phyloP scores from a whole-genome alignment of 805 yeast species.

The Metschnikowia cerradonensis region DNA sequence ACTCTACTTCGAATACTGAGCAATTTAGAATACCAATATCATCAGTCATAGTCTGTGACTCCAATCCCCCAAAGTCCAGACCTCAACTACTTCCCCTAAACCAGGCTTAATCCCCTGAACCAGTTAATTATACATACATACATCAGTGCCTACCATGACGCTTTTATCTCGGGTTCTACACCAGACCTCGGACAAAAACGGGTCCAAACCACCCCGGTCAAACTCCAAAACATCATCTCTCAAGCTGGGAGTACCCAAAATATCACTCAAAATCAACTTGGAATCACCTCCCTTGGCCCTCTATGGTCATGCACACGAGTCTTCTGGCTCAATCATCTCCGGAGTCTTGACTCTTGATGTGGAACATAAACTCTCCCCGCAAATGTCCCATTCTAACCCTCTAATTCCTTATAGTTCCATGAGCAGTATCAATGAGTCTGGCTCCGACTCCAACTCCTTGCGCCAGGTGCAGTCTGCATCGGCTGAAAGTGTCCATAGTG shows the following conservation, averaged over 20 bases:
- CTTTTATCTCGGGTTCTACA: conserved; percentile 23
- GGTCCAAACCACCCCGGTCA: conserved; percentile 4
- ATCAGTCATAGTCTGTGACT: too few species aligned
- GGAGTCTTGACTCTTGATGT: conserved; percentile 63
- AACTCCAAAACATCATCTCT: neutral
- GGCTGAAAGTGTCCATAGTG: neutral
- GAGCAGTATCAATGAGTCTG: neutral
- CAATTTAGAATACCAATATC: too few species aligned
- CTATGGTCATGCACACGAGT: conserved; percentile 73
- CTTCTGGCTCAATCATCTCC: conserved; percentile 80
- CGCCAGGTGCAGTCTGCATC: conserved; percentile 3
- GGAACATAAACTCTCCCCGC: neutral
- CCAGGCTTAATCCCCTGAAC: too few species aligned
- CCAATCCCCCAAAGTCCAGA: too few species aligned
- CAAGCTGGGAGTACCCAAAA: conserved; percentile 20
- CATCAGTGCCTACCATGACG: conserved; percentile 13
- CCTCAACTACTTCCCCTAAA: too few species aligned
- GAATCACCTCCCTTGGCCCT: conserved; percentile 91
- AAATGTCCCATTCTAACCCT: neutral
- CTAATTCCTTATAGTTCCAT: conserved; percentile 5
- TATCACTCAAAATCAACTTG: conserved; percentile 53
- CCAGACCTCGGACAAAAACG: conserved; percentile 13
- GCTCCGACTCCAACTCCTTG: neutral
- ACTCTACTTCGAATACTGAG: too few species aligned
- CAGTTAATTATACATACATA: neutral